Conservation (phyloP, 1,139 yeast species). For the Geotrichum aggregatum region DNA sequence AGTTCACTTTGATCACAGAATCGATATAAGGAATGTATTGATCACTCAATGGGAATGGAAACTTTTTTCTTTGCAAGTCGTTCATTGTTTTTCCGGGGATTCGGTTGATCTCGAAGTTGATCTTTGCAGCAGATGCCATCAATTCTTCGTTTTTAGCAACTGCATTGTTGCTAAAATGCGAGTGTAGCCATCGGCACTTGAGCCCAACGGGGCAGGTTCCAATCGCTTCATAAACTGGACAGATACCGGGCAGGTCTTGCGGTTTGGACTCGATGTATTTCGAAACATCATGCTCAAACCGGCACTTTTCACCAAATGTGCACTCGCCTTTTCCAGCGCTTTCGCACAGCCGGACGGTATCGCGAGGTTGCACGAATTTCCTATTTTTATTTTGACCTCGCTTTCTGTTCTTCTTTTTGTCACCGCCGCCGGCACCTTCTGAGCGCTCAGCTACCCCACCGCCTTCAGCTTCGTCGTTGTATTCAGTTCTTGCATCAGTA, state of each 20-base stretch:
- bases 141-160: slow-evolving; percentile 37
- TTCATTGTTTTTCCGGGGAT: slow-evolving; percentile 52
- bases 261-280: slow-evolving; percentile 63
- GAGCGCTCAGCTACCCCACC: slow-evolving; percentile 39
- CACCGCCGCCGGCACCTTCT: slow-evolving; percentile 46
- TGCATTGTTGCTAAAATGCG: slow-evolving; percentile 50
- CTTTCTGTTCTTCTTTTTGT: slow-evolving; percentile 42
- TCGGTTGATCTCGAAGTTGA: slow-evolving; percentile 66
- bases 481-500: slow-evolving; percentile 31
- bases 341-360: slow-evolving; percentile 59
- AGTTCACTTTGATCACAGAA: slow-evolving; percentile 40
- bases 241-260: slow-evolving; percentile 63
- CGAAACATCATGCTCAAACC: slow-evolving; percentile 68
- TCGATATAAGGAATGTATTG: slow-evolving; percentile 55
- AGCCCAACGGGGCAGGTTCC: slow-evolving; percentile 92
- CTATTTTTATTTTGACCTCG: slow-evolving; percentile 91
- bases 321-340: slow-evolving; percentile 44
- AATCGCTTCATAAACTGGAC: slow-evolving; percentile 78
- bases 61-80: slow-evolving; percentile 59
- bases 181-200: slow-evolving; percentile 83
- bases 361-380: slow-evolving; percentile 68
- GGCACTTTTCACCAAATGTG: slow-evolving; percentile 69
- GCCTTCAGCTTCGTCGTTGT: slow-evolving; percentile 50
- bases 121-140: slow-evolving; percentile 39
- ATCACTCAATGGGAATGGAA: slow-evolving; percentile 54